phyloP scores from a whole-genome alignment of 495 filamentous ascomycete species.

The Jackrogersella multiformis region DNA sequence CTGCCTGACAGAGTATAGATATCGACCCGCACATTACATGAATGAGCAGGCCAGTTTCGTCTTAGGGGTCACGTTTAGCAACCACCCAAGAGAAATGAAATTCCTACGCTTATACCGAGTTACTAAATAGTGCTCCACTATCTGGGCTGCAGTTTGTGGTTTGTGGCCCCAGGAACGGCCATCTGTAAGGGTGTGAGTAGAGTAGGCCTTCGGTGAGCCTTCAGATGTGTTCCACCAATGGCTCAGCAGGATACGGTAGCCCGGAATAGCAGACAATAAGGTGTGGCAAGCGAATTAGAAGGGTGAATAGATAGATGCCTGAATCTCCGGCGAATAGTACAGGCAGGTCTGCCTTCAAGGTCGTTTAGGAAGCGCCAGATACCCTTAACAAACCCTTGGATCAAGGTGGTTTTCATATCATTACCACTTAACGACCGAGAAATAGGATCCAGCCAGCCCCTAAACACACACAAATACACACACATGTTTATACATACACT shows the following conservation, averaged over 20 bases:
- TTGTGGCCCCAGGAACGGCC: slow-evolving; percentile 32
- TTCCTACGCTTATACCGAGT: slow-evolving; percentile 26
- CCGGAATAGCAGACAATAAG: slow-evolving; percentile 24
- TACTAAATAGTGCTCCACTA: slow-evolving; percentile 36
- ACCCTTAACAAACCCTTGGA: slow-evolving; percentile 2
- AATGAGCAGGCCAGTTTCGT: slow-evolving; percentile 18
- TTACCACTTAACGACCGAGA: slow-evolving; percentile 13
- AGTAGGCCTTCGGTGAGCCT: slow-evolving; percentile 42
- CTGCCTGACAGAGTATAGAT: slow-evolving; percentile 38
- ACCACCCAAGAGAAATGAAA: slow-evolving; percentile 19
- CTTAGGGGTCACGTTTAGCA: slow-evolving; percentile 22
- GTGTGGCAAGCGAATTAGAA: slow-evolving; percentile 28
- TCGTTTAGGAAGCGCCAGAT: slow-evolving; percentile 10
- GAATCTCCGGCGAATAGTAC: slow-evolving; percentile 12
- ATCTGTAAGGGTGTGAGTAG: slow-evolving; percentile 37
- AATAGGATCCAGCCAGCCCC: neutral
- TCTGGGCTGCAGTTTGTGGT: slow-evolving; percentile 41
- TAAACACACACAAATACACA: slow-evolving; percentile 4
- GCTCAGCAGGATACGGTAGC: slow-evolving; percentile 14
- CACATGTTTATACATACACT: neutral
- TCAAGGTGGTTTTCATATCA: slow-evolving; percentile 7
- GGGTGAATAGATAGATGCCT: slow-evolving; percentile 5
- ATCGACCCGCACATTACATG: slow-evolving; percentile 24
- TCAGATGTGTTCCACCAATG: slow-evolving; percentile 33
- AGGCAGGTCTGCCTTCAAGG: neutral